Conservation (phyloP, 1,284 basidiomycete species). For the Ganoderma sp. region DNA sequence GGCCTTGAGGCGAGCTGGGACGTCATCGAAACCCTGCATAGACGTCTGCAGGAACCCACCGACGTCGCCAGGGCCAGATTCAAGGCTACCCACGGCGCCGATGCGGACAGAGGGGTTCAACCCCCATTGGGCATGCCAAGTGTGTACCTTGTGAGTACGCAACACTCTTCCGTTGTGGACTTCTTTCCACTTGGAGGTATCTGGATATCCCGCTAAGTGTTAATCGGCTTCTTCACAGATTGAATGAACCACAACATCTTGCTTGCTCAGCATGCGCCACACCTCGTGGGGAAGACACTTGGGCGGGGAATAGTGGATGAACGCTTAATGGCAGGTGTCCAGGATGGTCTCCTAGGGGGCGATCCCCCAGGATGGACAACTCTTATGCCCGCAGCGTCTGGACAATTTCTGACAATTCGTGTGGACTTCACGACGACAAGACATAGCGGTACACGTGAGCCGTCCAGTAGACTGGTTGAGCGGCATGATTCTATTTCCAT, state of each 20-base stretch:
- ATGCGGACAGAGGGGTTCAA: background rate
- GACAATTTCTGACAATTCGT: background rate
- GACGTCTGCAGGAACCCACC: background rate
- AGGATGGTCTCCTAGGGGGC: background rate
- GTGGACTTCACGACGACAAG: background rate
- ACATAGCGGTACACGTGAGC: background rate
- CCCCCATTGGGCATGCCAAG: constrained; percentile 52
- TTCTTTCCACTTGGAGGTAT: background rate
- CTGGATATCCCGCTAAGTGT: background rate
- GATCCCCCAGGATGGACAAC: background rate
- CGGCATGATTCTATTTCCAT: background rate
- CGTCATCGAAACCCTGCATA: background rate
- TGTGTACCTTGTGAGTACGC: constrained; percentile 60
- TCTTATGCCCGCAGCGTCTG: background rate
- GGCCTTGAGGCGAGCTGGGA: constrained; percentile 1
- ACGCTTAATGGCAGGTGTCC: background rate
- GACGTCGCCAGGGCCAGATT: background rate
- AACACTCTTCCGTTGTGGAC: background rate
- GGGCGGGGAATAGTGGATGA: constrained; percentile 27
- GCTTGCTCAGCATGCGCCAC: constrained; percentile 59
- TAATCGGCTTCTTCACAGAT: constrained; percentile 39
- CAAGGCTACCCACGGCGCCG: background rate
- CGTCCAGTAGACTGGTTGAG: background rate
- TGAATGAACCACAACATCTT: constrained; percentile 54
- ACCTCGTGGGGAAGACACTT: constrained; percentile 39